Evolutionary conservation across 225 moss, liverwort and hornwort species (phyloP).

Genomic region (Asterella californica): DNA sequence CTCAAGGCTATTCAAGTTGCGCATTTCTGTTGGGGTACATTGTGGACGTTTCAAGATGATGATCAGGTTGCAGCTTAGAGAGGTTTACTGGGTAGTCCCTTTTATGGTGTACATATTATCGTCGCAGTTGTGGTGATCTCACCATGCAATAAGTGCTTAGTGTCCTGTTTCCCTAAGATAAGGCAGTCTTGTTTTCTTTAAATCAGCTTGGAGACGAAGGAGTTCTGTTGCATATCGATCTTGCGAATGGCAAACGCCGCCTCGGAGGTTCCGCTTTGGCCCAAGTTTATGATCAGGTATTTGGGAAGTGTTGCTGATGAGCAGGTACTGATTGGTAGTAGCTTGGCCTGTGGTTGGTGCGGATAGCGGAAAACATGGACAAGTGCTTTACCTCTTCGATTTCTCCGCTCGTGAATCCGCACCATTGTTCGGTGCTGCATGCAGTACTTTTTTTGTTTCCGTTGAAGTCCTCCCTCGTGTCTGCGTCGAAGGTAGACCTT

Average conservation of each 20-base stretch:
- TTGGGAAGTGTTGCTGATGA: slow-evolving; percentile 43
- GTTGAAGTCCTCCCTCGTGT: background rate
- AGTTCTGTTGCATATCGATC: slow-evolving; percentile 81
- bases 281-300: slow-evolving; percentile 91
- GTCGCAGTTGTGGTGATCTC: background rate
- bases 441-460: background rate
- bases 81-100: background rate
- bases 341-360: background rate
- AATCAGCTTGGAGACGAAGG: slow-evolving; percentile 75
- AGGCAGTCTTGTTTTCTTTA: background rate
- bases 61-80: background rate
- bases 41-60: background rate
- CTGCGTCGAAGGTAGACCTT: no score
- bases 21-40: background rate
- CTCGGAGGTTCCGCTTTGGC: slow-evolving; percentile 96
- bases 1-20: background rate
- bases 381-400: background rate
- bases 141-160: no score
- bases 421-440: no score
- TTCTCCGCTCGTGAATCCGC: background rate
- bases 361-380: background rate
- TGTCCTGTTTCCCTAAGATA: background rate
- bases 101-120: background rate
- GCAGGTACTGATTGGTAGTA: slow-evolving; percentile 46
- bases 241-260: slow-evolving; percentile 78